A percentile compares a stretch with the other conserved stretches of the same genome.
phyloP scores from a whole-genome alignment of 2,329 filamentous ascomycete genomes.

The Sphaerulina musiva region DNA sequence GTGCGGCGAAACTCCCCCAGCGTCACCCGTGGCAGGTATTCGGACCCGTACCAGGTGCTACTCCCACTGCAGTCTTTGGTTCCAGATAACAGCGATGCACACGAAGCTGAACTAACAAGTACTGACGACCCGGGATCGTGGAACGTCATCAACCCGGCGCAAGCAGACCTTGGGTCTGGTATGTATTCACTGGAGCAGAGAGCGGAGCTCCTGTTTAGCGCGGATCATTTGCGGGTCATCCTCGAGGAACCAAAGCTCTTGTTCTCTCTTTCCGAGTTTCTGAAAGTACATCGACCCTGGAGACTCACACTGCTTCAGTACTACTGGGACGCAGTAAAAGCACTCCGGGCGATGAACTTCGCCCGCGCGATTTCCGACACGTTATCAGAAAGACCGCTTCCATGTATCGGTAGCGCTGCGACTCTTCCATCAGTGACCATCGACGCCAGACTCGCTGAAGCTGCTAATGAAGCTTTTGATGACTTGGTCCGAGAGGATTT shows the following conservation, averaged over 20 bases:
- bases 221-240: slow-evolving; percentile 14
- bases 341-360: slow-evolving; percentile 62
- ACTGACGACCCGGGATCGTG: slow-evolving; percentile 16
- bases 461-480: slow-evolving; percentile 57
- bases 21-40: not conserved
- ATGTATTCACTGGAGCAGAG: slow-evolving; percentile 14
- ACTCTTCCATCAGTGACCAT: slow-evolving; percentile 1
- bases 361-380: slow-evolving; percentile 60
- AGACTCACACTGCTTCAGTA: slow-evolving; percentile 10
- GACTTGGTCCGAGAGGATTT: slow-evolving; percentile 59
- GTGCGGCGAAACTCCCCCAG: not conserved
- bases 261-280: slow-evolving; percentile 8
- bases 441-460: slow-evolving; percentile 55
- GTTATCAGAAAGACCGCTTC: slow-evolving; percentile 41
- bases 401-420: slow-evolving; percentile 28
- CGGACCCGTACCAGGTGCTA: slow-evolving; percentile 5
- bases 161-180: slow-evolving; percentile 18
- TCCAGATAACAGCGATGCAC: slow-evolving; percentile 7
- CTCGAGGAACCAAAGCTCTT: slow-evolving; percentile 13
- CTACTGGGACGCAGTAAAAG: slow-evolving; percentile 44
- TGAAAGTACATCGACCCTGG: slow-evolving; percentile 11
- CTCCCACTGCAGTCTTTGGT: slow-evolving; percentile 9
- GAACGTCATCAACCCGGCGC: slow-evolving; percentile 12
- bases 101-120: slow-evolving; percentile 5
- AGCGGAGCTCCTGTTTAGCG: slow-evolving; percentile 13